Conservation (phyloP, 345 rosid genomes). For the Syzygium oleosum region DNA sequence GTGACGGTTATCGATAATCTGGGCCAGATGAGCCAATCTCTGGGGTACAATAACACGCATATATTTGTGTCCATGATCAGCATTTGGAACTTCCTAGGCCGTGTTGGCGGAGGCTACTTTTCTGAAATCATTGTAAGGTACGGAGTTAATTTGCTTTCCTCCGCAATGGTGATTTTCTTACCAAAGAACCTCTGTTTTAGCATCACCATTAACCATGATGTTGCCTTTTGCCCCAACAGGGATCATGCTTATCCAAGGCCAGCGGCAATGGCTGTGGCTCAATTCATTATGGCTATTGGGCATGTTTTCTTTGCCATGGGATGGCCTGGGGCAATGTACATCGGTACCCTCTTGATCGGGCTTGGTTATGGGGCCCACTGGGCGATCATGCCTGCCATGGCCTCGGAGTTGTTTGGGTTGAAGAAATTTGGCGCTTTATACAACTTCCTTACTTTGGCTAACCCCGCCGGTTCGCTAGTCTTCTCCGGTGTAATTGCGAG, state of each 20-base stretch:
- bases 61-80: slow-evolving; percentile 95
- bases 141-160: slow-evolving; percentile 2
- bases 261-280: slow-evolving; percentile 75
- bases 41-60: slow-evolving; percentile 74
- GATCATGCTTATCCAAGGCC: slow-evolving; percentile 91
- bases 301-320: slow-evolving; percentile 85
- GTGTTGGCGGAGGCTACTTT: slow-evolving; percentile 91
- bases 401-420: slow-evolving; percentile 93
- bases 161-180: neutral
- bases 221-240: slow-evolving; percentile 18
- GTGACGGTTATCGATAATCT: slow-evolving; percentile 93
- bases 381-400: slow-evolving; percentile 97
- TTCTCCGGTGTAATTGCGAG: slow-evolving; percentile 94
- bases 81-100: slow-evolving; percentile 98
- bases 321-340: slow-evolving; percentile 89
- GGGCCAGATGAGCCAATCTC: slow-evolving; percentile 96
- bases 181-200: neutral
- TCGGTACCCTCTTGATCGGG: slow-evolving; percentile 86
- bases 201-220: neutral
- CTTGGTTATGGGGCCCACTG: slow-evolving; percentile 97
- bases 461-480: slow-evolving; percentile 91
- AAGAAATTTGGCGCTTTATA: slow-evolving; percentile 91
- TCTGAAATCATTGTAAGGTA: slow-evolving; percentile 90
- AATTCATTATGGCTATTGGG: slow-evolving; percentile 79
- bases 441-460: slow-evolving; percentile 93